phyloP scores from a whole-genome alignment of 805 yeast genomes.

The Wickerhamomyces silvicola region DNA sequence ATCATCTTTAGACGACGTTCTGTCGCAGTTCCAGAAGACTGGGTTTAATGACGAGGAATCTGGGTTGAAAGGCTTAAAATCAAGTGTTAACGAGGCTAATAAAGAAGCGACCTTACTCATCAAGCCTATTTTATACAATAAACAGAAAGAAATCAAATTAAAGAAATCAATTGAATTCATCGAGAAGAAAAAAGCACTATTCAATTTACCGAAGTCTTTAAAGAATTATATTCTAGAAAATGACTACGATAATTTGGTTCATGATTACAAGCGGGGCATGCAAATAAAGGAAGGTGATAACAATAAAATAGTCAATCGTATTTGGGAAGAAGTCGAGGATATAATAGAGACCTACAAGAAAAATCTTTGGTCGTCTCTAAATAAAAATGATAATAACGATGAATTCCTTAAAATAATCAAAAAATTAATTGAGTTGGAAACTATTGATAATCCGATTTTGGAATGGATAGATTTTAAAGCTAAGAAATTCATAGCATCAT shows the following conservation, averaged over 20 bases:
- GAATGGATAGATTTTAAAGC: constrained; percentile 54
- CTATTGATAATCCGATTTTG: constrained; percentile 55
- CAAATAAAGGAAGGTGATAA: constrained; percentile 23
- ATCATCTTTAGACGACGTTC: constrained; percentile 54
- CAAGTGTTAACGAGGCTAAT: constrained; percentile 41
- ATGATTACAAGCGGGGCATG: constrained; percentile 50
- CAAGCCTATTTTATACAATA: constrained; percentile 52
- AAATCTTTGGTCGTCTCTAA: constrained; percentile 44
- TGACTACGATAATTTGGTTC: constrained; percentile 52
- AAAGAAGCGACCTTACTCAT: constrained; percentile 46
- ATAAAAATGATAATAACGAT: constrained; percentile 10
- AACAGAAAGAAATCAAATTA: constrained; percentile 41
- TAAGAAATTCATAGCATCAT: constrained; percentile 29
- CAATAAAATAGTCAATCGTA: constrained; percentile 36
- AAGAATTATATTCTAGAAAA: constrained; percentile 35
- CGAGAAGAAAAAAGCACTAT: constrained; percentile 44
- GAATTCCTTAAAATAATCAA: constrained; percentile 39
- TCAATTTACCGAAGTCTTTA: constrained; percentile 51
- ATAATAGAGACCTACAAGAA: constrained; percentile 50
- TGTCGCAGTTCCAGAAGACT: constrained; percentile 41
- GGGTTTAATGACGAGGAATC: constrained; percentile 22
- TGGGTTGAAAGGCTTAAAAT: constrained; percentile 29
- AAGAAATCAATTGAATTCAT: constrained; percentile 44
- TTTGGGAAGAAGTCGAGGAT: constrained; percentile 51
- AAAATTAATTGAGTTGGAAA: constrained; percentile 57